Percentiles rank a stretch among this genome's conserved stretches.
These are phyloP conservation scores for Xylaria acuta DNA, from an alignment of 495 filamentous ascomycete species.

Conservation along the genomic window DNA sequence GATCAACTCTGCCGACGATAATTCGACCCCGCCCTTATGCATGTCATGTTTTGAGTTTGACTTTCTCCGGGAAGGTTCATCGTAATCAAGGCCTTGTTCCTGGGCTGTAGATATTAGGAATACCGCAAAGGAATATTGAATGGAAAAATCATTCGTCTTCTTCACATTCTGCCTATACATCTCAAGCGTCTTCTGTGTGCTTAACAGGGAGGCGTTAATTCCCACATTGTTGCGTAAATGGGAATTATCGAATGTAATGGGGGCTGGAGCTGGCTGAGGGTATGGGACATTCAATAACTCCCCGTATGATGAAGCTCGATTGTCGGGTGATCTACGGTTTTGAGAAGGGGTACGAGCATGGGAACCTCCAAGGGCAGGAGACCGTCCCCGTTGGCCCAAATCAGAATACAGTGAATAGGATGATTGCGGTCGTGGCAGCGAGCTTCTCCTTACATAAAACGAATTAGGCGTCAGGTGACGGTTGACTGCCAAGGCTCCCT, in stretches of 20 bases:
- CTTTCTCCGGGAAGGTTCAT: constrained; percentile 47
- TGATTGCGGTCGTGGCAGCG: constrained; percentile 70
- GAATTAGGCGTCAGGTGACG: constrained; percentile 65
- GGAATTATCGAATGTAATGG: constrained; percentile 76
- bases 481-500: constrained; percentile 51
- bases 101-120: constrained; percentile 89
- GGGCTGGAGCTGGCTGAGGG: constrained; percentile 79
- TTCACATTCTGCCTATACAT: constrained; percentile 98
- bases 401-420: constrained; percentile 76
- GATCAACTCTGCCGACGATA: constrained; percentile 69
- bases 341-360: constrained; percentile 65
- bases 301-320: constrained; percentile 78
- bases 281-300: constrained; percentile 90
- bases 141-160: constrained; percentile 86
- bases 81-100: constrained; percentile 59
- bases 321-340: constrained; percentile 75
- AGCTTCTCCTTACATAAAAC: constrained; percentile 56
- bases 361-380: constrained; percentile 55
- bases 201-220: constrained; percentile 85
- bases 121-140: constrained; percentile 94
- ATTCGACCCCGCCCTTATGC: constrained; percentile 51
- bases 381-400: constrained; percentile 63
- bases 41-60: constrained; percentile 53
- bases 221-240: constrained; percentile 79
- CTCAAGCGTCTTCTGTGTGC: constrained; percentile 88